Evolutionary conservation across 108 stramenopile species (phyloP), one percentile per base, ranked within the genome.

Genomic region (Cafeteria roenbergensis): DNA sequence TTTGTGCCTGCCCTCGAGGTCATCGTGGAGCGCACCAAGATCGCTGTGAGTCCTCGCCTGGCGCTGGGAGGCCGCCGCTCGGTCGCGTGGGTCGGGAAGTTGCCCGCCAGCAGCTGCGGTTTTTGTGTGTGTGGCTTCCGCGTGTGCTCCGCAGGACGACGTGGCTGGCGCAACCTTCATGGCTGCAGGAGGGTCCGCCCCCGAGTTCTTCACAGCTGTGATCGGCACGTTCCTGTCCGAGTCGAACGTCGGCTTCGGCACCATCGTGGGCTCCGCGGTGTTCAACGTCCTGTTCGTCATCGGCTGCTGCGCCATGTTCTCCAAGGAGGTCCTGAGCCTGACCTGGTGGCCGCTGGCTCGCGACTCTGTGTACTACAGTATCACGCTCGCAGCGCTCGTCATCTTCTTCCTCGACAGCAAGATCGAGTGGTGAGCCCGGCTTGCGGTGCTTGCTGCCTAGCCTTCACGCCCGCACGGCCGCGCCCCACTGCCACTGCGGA

Each of bases 1-100:
- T 80, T 87, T 55, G 84, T 90, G 48, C 85, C 86, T 34, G 86
- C 86, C 22, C 77, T 90, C 29, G 85, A 88, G 65, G 81, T 85
- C 24, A 85, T 90, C 65, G 71, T 84, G 27, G 80, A 84, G 48
- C 57, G 76, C 51, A 81, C 69, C 34, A 63, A 77, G 17, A 84
- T 90, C 66, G 75, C 84, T 17, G 76, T n/a, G 84, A 65, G 87
- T 86, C 65, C 71, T 88, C 58, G 87, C 87, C 6, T 85, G 31
- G 33, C 51, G 27, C n/a, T 12, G 29, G 14, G 12, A 58, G n/a
- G n/a, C n/a, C n/a, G n/a, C n/a, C n/a, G n/a, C n/a, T n/a, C n/a
- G n/a, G n/a, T n/a, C n/a, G n/a, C n/a, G n/a, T n/a, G n/a, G n/a
- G n/a, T n/a, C n/a, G n/a, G n/a, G n/a, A n/a, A n/a, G n/a, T n/a